Evolutionary conservation across 257 asterid genomes (phyloP).

Genomic region (Anisodus acutangulus): DNA sequence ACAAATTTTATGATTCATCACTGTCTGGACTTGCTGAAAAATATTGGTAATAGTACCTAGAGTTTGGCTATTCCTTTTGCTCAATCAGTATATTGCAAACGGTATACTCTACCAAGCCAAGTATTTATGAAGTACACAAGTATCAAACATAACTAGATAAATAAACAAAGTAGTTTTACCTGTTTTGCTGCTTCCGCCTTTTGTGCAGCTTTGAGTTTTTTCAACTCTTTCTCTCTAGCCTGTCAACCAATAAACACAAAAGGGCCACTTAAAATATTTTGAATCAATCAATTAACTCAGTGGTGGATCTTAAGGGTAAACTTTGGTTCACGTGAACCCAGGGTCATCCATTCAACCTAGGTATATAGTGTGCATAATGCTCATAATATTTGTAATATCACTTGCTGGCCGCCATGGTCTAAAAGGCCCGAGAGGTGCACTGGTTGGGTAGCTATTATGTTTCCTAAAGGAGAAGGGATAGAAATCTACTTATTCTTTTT

Average conservation of each 20-base stretch:
- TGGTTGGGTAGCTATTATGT: no score
- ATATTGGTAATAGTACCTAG: neutral
- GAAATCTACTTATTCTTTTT: no score
- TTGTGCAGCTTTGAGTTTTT: constrained; percentile 84
- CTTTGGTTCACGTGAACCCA: no score
- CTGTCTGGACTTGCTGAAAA: neutral
- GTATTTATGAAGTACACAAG: neutral
- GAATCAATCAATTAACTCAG: neutral
- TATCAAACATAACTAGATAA: neutral
- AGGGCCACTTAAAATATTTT: neutral
- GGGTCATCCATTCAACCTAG: no score
- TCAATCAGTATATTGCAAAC: neutral
- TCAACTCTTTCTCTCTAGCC: constrained; percentile 91
- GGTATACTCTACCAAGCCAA: neutral
- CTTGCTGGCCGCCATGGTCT: no score
- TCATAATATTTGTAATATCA: no score
- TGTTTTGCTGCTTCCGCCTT: constrained; percentile 45
- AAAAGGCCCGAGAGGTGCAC: no score
- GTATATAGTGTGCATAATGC: no score
- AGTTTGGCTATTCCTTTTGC: no score
- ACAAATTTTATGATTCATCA: no score
- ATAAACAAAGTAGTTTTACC: constrained; percentile 7
- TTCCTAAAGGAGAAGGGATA: no score
- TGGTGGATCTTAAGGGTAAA: neutral
- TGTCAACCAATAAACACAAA: constrained; percentile 36